Percentiles rank a stretch among this genome's conserved stretches.
Evolutionary conservation across 441 rosid genomes (phyloP).

Genomic region (Jatropha podagrica): DNA sequence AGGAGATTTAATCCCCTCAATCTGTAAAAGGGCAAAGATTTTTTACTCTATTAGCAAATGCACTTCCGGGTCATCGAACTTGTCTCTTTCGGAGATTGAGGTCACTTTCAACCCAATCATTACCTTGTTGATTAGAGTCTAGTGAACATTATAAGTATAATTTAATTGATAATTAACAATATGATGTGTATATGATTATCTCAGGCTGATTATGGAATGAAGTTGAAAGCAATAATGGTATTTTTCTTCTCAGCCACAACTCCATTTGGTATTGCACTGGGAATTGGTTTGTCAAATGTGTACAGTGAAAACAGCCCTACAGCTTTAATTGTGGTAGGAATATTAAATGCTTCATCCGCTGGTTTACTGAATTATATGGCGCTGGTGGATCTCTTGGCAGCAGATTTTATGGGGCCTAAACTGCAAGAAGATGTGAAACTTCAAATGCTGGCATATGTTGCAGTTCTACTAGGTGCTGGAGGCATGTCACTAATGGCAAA

Average conservation of each 20-base stretch:
- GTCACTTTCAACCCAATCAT: too few species aligned
- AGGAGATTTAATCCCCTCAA: too few species aligned
- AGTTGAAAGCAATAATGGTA: conserved; percentile 27
- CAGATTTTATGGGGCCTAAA: conserved; percentile 51
- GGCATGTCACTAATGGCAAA: conserved; percentile 52
- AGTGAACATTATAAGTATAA: too few species aligned
- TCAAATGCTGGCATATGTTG: conserved; percentile 33
- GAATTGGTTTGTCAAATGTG: conserved; percentile 32
- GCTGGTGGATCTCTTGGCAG: conserved; percentile 43
- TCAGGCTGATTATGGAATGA: conserved; percentile 37
- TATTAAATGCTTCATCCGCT: conserved; percentile 43
- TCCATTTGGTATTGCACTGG: conserved; percentile 34
- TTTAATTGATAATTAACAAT: neutral
- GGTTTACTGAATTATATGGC: conserved; percentile 53
- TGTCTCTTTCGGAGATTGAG: too few species aligned
- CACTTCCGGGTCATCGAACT: too few species aligned
- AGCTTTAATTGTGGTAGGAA: conserved; percentile 40
- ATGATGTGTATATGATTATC: too few species aligned
- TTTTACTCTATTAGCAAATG: too few species aligned
- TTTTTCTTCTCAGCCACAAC: conserved; percentile 40
- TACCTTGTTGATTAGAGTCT: too few species aligned
- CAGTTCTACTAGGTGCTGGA: conserved; percentile 45
- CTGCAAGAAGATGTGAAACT: conserved; percentile 42
- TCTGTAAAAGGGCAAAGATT: too few species aligned
- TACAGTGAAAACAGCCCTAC: conserved; percentile 31